These are phyloP conservation scores for Xylaria digitata DNA, from an alignment of 2,329 filamentous ascomycete genomes.

Conservation along the genomic window DNA sequence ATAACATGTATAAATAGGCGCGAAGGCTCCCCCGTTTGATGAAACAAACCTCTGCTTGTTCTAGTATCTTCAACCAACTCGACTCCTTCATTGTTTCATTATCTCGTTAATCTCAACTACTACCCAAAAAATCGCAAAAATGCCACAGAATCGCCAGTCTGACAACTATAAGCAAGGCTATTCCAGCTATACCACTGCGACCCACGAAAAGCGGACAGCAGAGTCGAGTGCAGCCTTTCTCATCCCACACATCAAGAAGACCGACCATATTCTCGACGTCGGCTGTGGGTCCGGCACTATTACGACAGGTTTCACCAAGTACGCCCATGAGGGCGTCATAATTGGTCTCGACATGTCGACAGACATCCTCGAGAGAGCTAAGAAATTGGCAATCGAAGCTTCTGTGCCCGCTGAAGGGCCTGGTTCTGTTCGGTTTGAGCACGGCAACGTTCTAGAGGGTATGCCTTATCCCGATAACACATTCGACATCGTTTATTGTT, in stretches of 20 bases:
- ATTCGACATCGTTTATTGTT: constrained; percentile 58
- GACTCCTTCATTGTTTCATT: neutral
- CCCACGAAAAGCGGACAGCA: constrained; percentile 56
- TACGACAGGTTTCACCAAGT: constrained; percentile 56
- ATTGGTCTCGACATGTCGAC: constrained; percentile 55
- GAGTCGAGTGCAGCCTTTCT: constrained; percentile 58
- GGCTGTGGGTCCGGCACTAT: constrained; percentile 64
- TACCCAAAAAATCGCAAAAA: neutral
- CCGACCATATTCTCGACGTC: constrained; percentile 58
- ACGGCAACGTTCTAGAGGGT: constrained; percentile 51
- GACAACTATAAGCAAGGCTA: constrained; percentile 54
- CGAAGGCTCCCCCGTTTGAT: neutral
- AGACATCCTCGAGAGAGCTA: constrained; percentile 50
- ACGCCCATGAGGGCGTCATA: constrained; percentile 54
- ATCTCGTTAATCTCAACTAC: neutral
- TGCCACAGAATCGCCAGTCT: constrained; percentile 19
- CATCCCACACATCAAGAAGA: constrained; percentile 54
- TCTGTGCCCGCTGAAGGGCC: constrained; percentile 15
- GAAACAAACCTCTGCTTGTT: neutral
- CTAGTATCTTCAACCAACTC: neutral
- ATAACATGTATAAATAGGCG: neutral
- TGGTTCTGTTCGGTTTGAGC: constrained; percentile 47
- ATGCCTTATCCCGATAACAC: constrained; percentile 54
- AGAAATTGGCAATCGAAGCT: constrained; percentile 35
- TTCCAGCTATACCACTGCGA: constrained; percentile 52